A percentile compares a stretch with the other conserved stretches of the same genome.
phyloP scores from a whole-genome alignment of 2,329 filamentous ascomycete species.

The Calonectria honghensis region DNA sequence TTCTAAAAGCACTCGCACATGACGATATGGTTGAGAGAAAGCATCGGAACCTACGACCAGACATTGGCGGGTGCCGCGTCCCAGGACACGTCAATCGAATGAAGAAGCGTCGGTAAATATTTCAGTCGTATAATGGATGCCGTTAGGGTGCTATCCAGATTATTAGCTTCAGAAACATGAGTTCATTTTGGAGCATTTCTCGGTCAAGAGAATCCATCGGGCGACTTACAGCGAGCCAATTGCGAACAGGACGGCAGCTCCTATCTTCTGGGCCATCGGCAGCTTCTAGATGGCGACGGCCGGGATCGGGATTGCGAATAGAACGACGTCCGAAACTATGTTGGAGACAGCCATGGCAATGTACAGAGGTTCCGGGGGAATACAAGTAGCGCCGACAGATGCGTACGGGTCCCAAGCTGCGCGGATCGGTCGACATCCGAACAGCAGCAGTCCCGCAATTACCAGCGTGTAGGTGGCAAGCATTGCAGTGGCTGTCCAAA shows the following conservation, averaged over 20 bases:
- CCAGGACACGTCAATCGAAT: conserved; percentile 56
- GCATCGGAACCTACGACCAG: conserved; percentile 54
- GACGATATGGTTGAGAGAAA: neutral
- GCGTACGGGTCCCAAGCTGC: conserved; percentile 49
- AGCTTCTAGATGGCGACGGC: conserved; percentile 66
- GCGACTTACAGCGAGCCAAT: conserved; percentile 59
- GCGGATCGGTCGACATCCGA: conserved; percentile 50
- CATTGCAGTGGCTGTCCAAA: conserved; percentile 57
- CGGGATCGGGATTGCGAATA: conserved; percentile 67
- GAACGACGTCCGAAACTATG: conserved; percentile 67
- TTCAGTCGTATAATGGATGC: conserved; percentile 57
- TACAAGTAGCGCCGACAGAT: conserved; percentile 59
- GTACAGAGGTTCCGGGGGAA: conserved; percentile 67
- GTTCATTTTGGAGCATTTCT: neutral
- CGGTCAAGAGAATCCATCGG: conserved; percentile 49
- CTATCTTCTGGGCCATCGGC: conserved; percentile 66
- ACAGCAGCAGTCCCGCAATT: conserved; percentile 53
- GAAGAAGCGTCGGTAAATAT: conserved; percentile 52
- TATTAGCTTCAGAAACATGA: neutral
- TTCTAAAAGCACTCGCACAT: conserved; percentile 32
- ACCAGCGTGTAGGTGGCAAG: conserved; percentile 56
- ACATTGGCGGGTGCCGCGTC: conserved; percentile 54
- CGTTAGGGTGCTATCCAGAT: conserved; percentile 54
- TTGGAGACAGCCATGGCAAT: conserved; percentile 68
- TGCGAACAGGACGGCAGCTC: conserved; percentile 65